phyloP scores from a whole-genome alignment of 345 rosid genomes.

The Salix arbutifolia region DNA sequence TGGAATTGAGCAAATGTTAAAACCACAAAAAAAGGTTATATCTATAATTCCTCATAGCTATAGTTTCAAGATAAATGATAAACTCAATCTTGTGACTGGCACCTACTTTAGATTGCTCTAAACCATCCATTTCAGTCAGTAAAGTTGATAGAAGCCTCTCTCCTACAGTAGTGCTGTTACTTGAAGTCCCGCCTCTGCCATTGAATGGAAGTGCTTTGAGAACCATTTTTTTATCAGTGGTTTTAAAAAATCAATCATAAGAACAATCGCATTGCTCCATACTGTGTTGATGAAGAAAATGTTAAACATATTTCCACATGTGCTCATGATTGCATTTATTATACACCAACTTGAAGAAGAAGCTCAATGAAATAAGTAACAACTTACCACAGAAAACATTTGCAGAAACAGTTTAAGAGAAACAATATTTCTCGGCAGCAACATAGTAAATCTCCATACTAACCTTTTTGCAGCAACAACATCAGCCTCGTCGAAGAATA shows the following conservation, averaged over 20 bases:
- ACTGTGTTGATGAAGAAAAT: background rate
- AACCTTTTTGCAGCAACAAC: conserved; percentile 83
- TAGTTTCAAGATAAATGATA: background rate
- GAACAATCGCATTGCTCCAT: background rate
- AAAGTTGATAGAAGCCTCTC: conserved; percentile 91
- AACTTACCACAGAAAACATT: too few species aligned
- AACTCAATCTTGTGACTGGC: background rate
- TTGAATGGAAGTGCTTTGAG: conserved; percentile 1
- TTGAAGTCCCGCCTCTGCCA: conserved; percentile 68
- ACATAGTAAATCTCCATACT: background rate
- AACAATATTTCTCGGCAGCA: background rate
- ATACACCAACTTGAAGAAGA: background rate
- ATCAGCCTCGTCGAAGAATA: conserved; percentile 94
- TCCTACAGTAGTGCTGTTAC: conserved; percentile 61
- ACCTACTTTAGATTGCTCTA: conserved; percentile 77
- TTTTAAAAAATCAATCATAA: background rate
- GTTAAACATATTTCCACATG: background rate
- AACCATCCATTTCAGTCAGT: conserved; percentile 96
- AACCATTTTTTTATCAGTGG: background rate
- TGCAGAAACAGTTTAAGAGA: too few species aligned
- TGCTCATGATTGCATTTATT: background rate
- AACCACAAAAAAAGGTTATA: background rate
- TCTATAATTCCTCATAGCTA: background rate
- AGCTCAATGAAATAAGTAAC: background rate
- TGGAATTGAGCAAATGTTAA: conserved; percentile 5